Base-by-base conservation (phyloP, 371 early-diverging fungal genomes). In the Zopfochytrium polystomum region DNA sequence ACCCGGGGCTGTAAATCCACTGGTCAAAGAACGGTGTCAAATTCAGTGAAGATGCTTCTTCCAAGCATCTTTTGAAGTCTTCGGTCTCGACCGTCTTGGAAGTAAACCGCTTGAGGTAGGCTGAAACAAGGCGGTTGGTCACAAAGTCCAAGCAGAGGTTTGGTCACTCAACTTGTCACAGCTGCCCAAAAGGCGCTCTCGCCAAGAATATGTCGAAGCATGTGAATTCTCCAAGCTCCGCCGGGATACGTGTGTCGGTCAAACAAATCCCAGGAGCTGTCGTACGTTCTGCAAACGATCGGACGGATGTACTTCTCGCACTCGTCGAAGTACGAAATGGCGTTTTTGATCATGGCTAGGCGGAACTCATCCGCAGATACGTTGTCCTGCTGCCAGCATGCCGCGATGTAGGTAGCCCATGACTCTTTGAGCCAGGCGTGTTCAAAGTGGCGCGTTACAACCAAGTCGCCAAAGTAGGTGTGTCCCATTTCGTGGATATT, bases 341-440 rank as follows among this genome's bases (percentile, higher is more conserved):
- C 70, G 58, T 74, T 71, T 0, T 44, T 43, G 38, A 68, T 47
- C 69, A 76, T 68, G 13, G 74, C 77, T 42, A 66, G 74, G 0
- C 73, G 60, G 47, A 73, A 78, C 18, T 65, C 74, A 29, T 82
- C 78, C 35, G 70, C 60, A 2, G 74, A 70, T 22, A 32, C 23
- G 13, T 80, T 59, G 61, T 82, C 85, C 60, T 82, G 73, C 29
- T 71, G 20, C 78, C 79, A 82, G 25, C 43, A 70, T 60, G 62
- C 45, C 42, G 53, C 62, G 22, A 65, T 75, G 60, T 79, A 84
- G 0, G 72, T 72, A 5, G 85, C 85, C 83, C 83, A 85, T 25
- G 77, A 73, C 68, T 83, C 85, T 70, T 83, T 85, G n/a, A 82
- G 58, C 85, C 85, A 85, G 18, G 70, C 84, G 67, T 84, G 83